Percentiles rank a stretch among this genome's conserved stretches.
These are phyloP conservation scores for Penicillium paneum DNA, from an alignment of 2,329 filamentous ascomycete genomes.

Conservation along the genomic window DNA sequence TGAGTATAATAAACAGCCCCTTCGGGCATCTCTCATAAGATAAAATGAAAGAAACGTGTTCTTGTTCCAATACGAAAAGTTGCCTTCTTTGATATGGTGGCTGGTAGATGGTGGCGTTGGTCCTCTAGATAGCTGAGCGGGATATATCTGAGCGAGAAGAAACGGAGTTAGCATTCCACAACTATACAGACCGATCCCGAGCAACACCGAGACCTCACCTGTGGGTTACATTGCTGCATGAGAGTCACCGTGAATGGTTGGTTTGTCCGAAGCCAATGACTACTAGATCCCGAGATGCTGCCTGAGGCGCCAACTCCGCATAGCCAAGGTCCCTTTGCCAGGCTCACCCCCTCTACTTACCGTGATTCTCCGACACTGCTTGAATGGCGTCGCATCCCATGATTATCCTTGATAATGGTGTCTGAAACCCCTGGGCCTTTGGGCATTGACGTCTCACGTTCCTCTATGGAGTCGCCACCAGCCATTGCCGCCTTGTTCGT, in stretches of 20 bases:
- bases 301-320: conserved; percentile 8
- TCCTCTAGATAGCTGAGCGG: neutral
- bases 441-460: conserved; percentile 35
- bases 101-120: neutral
- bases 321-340: conserved; percentile 4
- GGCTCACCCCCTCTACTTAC: conserved; percentile 13
- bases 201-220: too few species aligned
- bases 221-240: neutral
- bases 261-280: neutral
- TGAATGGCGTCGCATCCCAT: conserved; percentile 15
- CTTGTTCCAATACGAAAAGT: neutral
- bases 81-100: neutral
- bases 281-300: neutral
- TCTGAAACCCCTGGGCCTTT: conserved; percentile 28
- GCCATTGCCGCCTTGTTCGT: conserved; percentile 75
- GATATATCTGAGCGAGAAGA: neutral
- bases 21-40: neutral
- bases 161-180: neutral
- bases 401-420: conserved; percentile 26
- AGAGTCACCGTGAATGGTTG: neutral
- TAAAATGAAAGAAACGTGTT: neutral
- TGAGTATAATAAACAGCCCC: neutral
- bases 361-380: conserved; percentile 23
- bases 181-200: neutral
- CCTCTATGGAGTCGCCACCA: conserved; percentile 40